Base-by-base conservation (phyloP, 352 stramenopile species). In the Globisporangium ultimum region DNA sequence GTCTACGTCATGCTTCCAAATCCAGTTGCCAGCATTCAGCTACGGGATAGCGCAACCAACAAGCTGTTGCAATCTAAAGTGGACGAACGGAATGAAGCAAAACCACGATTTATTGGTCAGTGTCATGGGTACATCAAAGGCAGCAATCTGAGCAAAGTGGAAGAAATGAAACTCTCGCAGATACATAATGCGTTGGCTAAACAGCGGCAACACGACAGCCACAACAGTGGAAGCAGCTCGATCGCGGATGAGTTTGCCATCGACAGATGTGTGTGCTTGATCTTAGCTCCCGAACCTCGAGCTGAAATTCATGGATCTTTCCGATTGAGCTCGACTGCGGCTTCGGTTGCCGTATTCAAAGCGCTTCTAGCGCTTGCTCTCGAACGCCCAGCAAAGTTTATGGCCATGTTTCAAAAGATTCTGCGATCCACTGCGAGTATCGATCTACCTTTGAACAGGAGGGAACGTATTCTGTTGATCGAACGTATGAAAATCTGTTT, bases 61-160 rank as follows among this genome's bases (percentile, higher is more conserved):
- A 74, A 80, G 34, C 48, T 77, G 1, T 14, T 80, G 1, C 66
- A 84, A 55, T 22, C 67, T 2, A 48, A 56, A 14, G 53, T 88
- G 3, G 40, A 61, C 2, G 68, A 77, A 14, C 57, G 68, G n/a
- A 68, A 63, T 8, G 50, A 78, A 36, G 43, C 48, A 0, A 71
- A 67, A 14, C 78, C 81, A 9, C 71, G 71, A 10, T 88, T 89
- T 18, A 32, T 88, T 12, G 77, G 76, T 1, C 77, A 87, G 56
- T 87, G 74, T 32, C 81, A 91, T 42, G 81, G 81, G 4, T 91
- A 71, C 45, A 48, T 77, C 14, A 66, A 68, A 6, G 71, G 74
- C 0, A 47, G 48, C 2, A 56, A 63, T 12, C 64, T 88, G n/a
- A 60, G 48, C 8, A 55, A 69, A 15, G 24, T 49, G 2, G 77